Conservation (phyloP, 1,139 yeast genomes). For the Scheffersomyces parashehatae region DNA sequence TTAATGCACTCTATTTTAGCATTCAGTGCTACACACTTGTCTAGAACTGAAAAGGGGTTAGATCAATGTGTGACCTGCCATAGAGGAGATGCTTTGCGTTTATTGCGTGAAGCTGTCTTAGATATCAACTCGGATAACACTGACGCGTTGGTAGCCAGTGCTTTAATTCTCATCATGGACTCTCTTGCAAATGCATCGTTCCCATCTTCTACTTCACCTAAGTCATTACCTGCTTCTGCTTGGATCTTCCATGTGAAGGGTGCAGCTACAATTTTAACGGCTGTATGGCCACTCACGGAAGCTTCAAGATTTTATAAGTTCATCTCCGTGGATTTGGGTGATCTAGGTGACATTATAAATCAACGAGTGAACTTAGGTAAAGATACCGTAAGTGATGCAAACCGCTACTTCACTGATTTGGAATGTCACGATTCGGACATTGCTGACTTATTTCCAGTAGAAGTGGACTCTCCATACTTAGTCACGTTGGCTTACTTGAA, state of each 20-base stretch:
- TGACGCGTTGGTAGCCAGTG: constrained; percentile 91
- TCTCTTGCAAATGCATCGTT: constrained; percentile 89
- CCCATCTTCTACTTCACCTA: constrained; percentile 61
- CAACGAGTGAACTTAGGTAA: constrained; percentile 33
- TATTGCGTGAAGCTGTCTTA: constrained; percentile 81
- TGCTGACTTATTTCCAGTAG: constrained; percentile 82
- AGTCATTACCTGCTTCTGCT: constrained; percentile 84
- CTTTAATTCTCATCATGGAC: constrained; percentile 85
- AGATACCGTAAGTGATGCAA: constrained; percentile 15
- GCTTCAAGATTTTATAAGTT: constrained; percentile 71
- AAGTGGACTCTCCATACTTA: constrained; percentile 78
- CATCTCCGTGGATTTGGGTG: constrained; percentile 78
- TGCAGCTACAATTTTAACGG: constrained; percentile 90
- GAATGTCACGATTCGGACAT: constrained; percentile 87
- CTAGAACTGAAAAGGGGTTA: constrained; percentile 72
- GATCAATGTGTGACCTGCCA: constrained; percentile 86
- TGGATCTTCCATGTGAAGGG: constrained; percentile 98
- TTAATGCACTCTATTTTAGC: constrained; percentile 90
- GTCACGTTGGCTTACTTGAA: constrained; percentile 84
- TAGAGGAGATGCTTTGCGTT: constrained; percentile 79
- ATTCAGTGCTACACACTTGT: constrained; percentile 87
- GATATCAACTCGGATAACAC: constrained; percentile 82
- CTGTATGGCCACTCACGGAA: constrained; percentile 91
- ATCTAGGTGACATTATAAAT: constrained; percentile 77
- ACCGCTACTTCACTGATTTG: constrained; percentile 53